Conservation (phyloP, 768 basidiomycete species). For the Boletus rubescentipes region DNA sequence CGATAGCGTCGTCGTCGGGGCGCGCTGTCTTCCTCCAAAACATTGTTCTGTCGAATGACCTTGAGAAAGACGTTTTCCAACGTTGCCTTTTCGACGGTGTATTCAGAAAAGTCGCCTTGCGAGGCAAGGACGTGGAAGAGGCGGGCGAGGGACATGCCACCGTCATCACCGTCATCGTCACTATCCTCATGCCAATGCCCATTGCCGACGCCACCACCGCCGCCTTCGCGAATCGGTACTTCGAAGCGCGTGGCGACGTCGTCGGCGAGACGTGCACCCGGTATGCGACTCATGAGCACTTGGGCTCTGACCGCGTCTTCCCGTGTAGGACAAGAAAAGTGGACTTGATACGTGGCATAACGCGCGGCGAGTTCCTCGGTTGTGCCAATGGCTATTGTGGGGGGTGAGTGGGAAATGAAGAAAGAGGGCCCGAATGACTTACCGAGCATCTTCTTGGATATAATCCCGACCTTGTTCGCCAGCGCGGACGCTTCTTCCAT, state of each 20-base stretch:
- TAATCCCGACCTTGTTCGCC: conserved; percentile 72
- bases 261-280: conserved; percentile 64
- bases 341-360: conserved; percentile 75
- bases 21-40: conserved; percentile 45
- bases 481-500: conserved; percentile 85
- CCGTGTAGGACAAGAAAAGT: conserved; percentile 65
- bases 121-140: conserved; percentile 57
- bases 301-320: conserved; percentile 60
- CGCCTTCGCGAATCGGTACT: conserved; percentile 47
- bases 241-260: conserved; percentile 78
- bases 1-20: conserved; percentile 7
- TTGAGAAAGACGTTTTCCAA: conserved; percentile 74
- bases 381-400: conserved; percentile 58
- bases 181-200: neutral
- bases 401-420: neutral
- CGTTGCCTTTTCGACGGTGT: conserved; percentile 68
- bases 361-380: conserved; percentile 60
- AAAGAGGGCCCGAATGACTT: neutral
- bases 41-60: conserved; percentile 62
- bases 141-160: conserved; percentile 49
- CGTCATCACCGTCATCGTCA: neutral
- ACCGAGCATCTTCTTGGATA: conserved; percentile 72
- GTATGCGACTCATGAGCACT: conserved; percentile 57
- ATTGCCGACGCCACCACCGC: neutral
- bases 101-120: conserved; percentile 57